Base-by-base conservation (phyloP, 306 rosid species). In the Alnus glutinosa region DNA sequence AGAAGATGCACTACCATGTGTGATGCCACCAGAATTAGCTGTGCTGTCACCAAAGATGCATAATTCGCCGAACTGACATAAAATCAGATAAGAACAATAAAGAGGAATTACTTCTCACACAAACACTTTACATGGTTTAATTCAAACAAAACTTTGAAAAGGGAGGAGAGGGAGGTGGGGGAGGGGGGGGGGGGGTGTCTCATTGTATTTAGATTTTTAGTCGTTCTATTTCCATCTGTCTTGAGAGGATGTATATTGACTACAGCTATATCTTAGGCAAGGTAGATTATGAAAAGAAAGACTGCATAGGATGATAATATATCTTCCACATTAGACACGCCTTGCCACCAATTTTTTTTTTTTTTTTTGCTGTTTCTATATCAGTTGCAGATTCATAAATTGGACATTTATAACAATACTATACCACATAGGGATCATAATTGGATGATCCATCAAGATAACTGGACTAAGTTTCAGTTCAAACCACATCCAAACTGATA, bases 11-110 rank as follows among this genome's bases (percentile, higher is more conserved):
- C 77, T 83, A 95, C 99, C 99, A 95, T 95, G 89, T 93, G 98
- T 55, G 97, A 95, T 82, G 94, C 90, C 90, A 90, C 80, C 73
- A 88, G 75, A 63, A 90, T 81, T 73, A 95, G 92, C 88, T 93
- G 99, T 32, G 90, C 92, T 64, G 99, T 87, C 76, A 93, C 98
- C 78, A 88, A 78, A 86, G 99, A 89, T 55, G 97, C 92, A 85
- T 95, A 95, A 92, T 95, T 93, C 67, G 92, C 89, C 15, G 93
- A 85, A 88, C 99, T 95, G 88, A 75, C 52, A 82, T 57, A 79
- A 59, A 50, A 73, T 70, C 16, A 49, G 64, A 51, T 57, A 76
- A 71, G 48, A 88, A 61, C 37, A 77, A 80, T 55, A 74, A 49
- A 63, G 28, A 78, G 12, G 58, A 61, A 74, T 78, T 46, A 49